Conservation (phyloP, 2,329 filamentous ascomycete species). For the Amauroascus niger region DNA sequence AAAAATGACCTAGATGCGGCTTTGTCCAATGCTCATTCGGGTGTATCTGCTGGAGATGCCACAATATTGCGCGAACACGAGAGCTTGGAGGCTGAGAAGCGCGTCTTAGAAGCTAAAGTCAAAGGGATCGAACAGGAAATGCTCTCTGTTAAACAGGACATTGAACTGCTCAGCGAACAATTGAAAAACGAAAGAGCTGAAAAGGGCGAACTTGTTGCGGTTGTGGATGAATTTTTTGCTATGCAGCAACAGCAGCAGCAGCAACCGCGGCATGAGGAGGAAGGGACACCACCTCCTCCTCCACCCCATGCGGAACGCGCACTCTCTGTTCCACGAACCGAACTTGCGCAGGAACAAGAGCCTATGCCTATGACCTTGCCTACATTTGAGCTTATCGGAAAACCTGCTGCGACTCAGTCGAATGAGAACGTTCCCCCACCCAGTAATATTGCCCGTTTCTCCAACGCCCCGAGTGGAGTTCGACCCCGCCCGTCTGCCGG, state of each 20-base stretch:
- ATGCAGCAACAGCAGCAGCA: slow-evolving; percentile 29
- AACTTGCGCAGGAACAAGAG: not conserved
- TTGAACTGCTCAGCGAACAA: slow-evolving; percentile 52
- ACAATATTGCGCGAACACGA: slow-evolving; percentile 45
- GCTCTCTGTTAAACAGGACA: slow-evolving; percentile 58
- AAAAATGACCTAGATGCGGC: slow-evolving; percentile 56
- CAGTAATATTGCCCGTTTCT: slow-evolving; percentile 10
- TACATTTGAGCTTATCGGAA: not conserved
- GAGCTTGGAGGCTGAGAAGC: slow-evolving; percentile 56
- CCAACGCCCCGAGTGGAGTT: slow-evolving; percentile 22
- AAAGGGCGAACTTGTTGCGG: slow-evolving; percentile 41
- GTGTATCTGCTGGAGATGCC: slow-evolving; percentile 34
- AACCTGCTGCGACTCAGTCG: not conserved
- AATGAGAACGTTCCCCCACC: slow-evolving; percentile 7
- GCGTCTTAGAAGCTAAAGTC: slow-evolving; percentile 62
- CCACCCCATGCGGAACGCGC: not conserved
- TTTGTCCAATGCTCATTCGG: slow-evolving; percentile 42
- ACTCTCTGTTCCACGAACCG: not conserved
- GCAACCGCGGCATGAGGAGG: slow-evolving; percentile 14
- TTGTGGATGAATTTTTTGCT: slow-evolving; percentile 39
- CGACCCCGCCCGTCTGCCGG: slow-evolving; percentile 22
- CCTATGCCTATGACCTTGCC: not conserved
- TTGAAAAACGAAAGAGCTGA: slow-evolving; percentile 44
- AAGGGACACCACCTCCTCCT: not conserved
- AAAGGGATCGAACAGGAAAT: slow-evolving; percentile 66